Evolutionary conservation across 805 yeast genomes (phyloP), one percentile per base, ranked within the genome.

Genomic region (Saccharomycodes ludwigii): DNA sequence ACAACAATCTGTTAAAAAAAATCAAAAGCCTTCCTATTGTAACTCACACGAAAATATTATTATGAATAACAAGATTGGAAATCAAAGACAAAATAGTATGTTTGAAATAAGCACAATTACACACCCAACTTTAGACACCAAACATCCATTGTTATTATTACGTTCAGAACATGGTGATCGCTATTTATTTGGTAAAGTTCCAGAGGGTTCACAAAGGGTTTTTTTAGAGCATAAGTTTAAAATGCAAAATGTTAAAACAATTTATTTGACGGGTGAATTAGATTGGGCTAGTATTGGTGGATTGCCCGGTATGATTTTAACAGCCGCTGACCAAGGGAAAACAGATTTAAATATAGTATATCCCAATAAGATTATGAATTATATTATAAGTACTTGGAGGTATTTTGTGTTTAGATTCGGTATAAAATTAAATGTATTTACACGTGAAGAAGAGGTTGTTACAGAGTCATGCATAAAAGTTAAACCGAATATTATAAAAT

Each of bases 231-330:
- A 69, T 40, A 70, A 71, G 27, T 49, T 76, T 17, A 63, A 66
- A 28, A 54, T 80, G 10, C 64, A 76, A 2, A 76, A 70, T 39
- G 53, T 83, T 20, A 64, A 68, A 29, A 70, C 73, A 22, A 59
- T 88, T 4, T 86, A 82, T 45, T 47, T 91, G 4, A 75, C 95
- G 0, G 98, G 98, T 3, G 60, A 59, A n/a, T 39, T 81, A 8
- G 54, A 67, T 33, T 88, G 95, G 95, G 52, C 66, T 5, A 65
- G 76, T n/a, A 58, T 84, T 2, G 83, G 94, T n/a, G 98, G 98
- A 0, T 54, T 88, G 5, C 96, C 97, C 0, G 98, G 98, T 0
- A 58, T 83, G 44, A 70, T 88, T 30, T 58, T 88, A 31, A 83
- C 96, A 0, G 63, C 80, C 10, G 74, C 82, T 35, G 95, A 84